phyloP scores from a whole-genome alignment of 2,329 filamentous ascomycete species.

The Alternaria postmessia region DNA sequence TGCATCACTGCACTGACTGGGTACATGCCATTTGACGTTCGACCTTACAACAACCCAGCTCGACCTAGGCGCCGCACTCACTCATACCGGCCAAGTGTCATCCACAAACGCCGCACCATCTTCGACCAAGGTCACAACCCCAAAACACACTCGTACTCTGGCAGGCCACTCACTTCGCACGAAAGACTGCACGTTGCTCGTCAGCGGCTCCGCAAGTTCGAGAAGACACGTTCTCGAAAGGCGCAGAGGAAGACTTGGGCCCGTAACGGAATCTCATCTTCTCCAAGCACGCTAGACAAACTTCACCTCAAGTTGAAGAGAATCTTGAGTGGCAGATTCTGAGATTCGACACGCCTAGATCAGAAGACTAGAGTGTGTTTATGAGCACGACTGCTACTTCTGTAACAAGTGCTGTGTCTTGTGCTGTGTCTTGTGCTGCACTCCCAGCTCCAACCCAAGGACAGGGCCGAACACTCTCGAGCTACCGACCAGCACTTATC shows the following conservation, averaged over 20 bases:
- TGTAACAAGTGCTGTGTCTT: slow-evolving; percentile 6
- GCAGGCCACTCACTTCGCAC: slow-evolving; percentile 2
- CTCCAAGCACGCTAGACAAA: slow-evolving; percentile 2
- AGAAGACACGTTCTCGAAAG: slow-evolving; percentile 5
- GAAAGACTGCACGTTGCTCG: slow-evolving; percentile 17
- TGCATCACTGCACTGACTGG: not conserved
- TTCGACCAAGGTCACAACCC: not conserved
- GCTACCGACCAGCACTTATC: not conserved
- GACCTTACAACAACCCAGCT: not conserved
- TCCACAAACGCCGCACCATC: not conserved
- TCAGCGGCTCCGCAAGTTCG: slow-evolving; percentile 15
- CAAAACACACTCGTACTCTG: not conserved
- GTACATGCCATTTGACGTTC: slow-evolving; percentile 8
- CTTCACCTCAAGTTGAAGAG: slow-evolving; percentile 7
- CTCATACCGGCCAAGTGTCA: not conserved
- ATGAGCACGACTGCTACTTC: slow-evolving; percentile 8
- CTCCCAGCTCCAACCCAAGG: slow-evolving; percentile 7
- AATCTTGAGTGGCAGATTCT: slow-evolving; percentile 1
- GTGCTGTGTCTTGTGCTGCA: not conserved
- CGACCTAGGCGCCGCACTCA: not conserved
- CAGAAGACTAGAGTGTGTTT: not conserved
- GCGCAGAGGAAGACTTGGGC: not conserved
- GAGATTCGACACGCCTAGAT: not conserved
- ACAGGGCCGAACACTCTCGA: not conserved
- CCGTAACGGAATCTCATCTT: not conserved